Evolutionary conservation across 179 eudicot genomes (phyloP).

Genomic region (Beta lomatogona): DNA sequence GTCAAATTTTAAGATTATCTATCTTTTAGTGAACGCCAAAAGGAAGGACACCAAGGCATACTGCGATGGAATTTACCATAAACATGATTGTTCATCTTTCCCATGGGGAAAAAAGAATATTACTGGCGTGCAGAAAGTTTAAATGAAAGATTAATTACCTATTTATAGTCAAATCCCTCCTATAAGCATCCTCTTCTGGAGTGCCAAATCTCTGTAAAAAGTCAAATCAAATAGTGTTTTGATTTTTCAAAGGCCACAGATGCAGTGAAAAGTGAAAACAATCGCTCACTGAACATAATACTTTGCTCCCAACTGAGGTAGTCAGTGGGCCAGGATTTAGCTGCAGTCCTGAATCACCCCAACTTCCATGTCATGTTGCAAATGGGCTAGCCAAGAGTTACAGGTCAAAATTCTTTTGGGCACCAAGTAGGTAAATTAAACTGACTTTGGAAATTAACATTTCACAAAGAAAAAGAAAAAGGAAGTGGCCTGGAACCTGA

Average conservation of each 20-base stretch:
- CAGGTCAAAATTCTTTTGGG: not conserved
- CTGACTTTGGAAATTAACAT: not conserved
- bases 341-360: not conserved
- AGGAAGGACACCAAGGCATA: not conserved
- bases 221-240: constrained; percentile 2
- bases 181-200: constrained; percentile 89
- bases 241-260: not conserved
- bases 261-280: not conserved
- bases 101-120: not conserved
- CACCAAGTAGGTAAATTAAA: not conserved
- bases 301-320: not conserved
- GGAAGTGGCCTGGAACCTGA: not conserved
- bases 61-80: not conserved
- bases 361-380: not conserved
- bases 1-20: not conserved
- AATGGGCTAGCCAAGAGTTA: not conserved
- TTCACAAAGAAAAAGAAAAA: not conserved
- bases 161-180: constrained; percentile 97
- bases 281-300: not conserved
- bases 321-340: not conserved
- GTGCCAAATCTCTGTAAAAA: constrained; percentile 81
- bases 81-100: not conserved
- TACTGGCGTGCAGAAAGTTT: not conserved
- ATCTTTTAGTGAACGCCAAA: not conserved
- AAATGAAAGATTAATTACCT: constrained; percentile 46